Conservation (phyloP, 805 yeast genomes). For the Pachysolen tannophilus region DNA sequence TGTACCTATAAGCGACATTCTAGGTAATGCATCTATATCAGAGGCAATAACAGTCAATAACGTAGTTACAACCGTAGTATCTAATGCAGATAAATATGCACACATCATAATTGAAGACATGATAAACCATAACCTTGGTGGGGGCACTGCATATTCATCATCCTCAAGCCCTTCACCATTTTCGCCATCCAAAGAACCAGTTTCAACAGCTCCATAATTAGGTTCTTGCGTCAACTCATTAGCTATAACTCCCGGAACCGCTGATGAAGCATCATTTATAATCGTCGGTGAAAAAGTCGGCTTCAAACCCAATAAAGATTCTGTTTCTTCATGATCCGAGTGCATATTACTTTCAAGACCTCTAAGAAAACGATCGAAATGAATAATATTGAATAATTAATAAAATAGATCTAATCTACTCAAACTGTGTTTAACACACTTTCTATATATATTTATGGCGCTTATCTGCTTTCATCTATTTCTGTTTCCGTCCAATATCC, state of each 20-base stretch:
- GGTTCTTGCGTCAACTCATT: constrained; percentile 11
- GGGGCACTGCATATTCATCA: background rate
- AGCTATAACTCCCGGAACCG: constrained; percentile 10
- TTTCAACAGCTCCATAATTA: background rate
- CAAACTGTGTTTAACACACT: no score
- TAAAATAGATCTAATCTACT: no score
- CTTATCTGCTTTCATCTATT: no score
- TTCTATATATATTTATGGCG: no score
- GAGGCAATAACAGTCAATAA: constrained; percentile 41
- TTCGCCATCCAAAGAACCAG: background rate
- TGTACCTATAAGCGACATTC: constrained; percentile 35
- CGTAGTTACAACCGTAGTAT: constrained; percentile 46
- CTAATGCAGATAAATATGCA: constrained; percentile 39
- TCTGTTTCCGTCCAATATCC: no score
- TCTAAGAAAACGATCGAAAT: no score
- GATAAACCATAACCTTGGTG: background rate
- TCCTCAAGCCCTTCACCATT: background rate
- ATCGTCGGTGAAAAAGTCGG: no score
- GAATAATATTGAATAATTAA: no score
- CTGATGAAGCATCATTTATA: constrained; percentile 18
- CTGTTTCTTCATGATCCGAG: no score
- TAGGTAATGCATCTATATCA: constrained; percentile 36
- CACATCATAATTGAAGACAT: constrained; percentile 36
- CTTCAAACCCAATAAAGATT: no score
- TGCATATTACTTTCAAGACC: no score